A percentile compares a stretch with the other conserved stretches of the same genome.
phyloP scores from a whole-genome alignment of 2,329 filamentous ascomycete species.

The Plectosphaerella sp. region DNA sequence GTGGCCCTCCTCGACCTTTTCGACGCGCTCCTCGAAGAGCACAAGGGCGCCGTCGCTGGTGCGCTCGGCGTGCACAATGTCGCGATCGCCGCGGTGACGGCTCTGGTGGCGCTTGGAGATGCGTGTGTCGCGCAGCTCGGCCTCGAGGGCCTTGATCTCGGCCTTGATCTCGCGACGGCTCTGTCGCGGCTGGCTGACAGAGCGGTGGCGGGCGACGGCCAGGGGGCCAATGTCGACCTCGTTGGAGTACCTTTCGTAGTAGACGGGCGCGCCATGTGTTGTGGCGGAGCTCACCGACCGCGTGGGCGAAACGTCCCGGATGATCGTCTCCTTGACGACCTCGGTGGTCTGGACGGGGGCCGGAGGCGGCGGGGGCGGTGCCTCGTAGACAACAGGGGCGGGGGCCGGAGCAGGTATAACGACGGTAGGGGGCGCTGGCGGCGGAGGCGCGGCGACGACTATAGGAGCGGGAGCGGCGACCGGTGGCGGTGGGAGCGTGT shows the following conservation, averaged over 20 bases:
- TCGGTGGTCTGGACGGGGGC: slow-evolving; percentile 29
- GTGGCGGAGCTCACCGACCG: slow-evolving; percentile 26
- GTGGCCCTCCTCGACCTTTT: slow-evolving; percentile 48
- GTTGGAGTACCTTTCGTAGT: slow-evolving; percentile 31
- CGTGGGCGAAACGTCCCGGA: slow-evolving; percentile 46
- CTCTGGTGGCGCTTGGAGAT: slow-evolving; percentile 26
- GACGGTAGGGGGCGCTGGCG: slow-evolving; percentile 19
- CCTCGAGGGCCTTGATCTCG: slow-evolving; percentile 69
- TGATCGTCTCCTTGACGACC: slow-evolving; percentile 38
- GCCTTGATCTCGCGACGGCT: slow-evolving; percentile 58
- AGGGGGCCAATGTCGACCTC: slow-evolving; percentile 33
- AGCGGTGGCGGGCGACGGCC: slow-evolving; percentile 35
- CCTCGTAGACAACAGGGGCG: slow-evolving; percentile 26
- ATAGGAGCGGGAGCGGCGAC: not conserved
- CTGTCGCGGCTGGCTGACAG: slow-evolving; percentile 33
- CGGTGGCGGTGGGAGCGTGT: slow-evolving; percentile 20
- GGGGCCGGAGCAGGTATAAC: slow-evolving; percentile 15
- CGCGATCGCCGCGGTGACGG: slow-evolving; percentile 36
- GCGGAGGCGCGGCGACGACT: slow-evolving; percentile 16
- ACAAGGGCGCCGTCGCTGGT: slow-evolving; percentile 58
- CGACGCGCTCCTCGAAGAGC: slow-evolving; percentile 56
- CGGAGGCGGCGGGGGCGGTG: slow-evolving; percentile 21
- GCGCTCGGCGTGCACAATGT: slow-evolving; percentile 53
- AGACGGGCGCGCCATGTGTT: slow-evolving; percentile 26
- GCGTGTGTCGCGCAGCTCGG: slow-evolving; percentile 39